phyloP scores from a whole-genome alignment of 352 stramenopile genomes.

The Phytophthora sp. region DNA sequence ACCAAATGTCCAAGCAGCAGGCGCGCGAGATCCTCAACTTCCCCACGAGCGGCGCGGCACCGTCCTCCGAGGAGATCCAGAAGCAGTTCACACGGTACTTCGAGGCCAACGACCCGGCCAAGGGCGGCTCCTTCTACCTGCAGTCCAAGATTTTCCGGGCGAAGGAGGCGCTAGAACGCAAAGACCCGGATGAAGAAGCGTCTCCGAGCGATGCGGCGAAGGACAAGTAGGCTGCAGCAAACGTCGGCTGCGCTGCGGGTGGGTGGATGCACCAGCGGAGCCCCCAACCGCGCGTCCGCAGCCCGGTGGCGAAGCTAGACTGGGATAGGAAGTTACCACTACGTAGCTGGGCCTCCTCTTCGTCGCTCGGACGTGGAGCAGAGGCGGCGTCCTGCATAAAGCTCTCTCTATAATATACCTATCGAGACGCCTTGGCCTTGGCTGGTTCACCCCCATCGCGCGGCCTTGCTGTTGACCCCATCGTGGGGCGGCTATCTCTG shows the following conservation, averaged over 20 bases:
- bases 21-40: conserved; percentile 89
- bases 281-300: background rate
- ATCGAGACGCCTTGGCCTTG: conserved; percentile 21
- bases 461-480: background rate
- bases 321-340: conserved; percentile 27
- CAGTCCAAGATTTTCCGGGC: conserved; percentile 94
- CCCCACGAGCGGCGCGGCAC: conserved; percentile 43
- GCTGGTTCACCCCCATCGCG: conserved; percentile 1
- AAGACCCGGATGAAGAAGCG: conserved; percentile 37
- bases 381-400: conserved; percentile 28
- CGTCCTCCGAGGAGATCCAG: conserved; percentile 64
- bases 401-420: conserved; percentile 33
- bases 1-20: conserved; percentile 75
- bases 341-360: conserved; percentile 26
- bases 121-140: conserved; percentile 93
- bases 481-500: conserved; percentile 1
- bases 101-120: conserved; percentile 89
- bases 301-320: conserved; percentile 19
- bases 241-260: background rate
- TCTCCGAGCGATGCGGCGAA: conserved; percentile 29
- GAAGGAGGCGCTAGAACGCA: conserved; percentile 83
- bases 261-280: no score
- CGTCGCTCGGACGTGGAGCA: conserved; percentile 14
- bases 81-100: conserved; percentile 91
- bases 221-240: conserved; percentile 18